Evolutionary conservation across 1,284 basidiomycete genomes (phyloP).

Genomic region (Marasmius fiardii): DNA sequence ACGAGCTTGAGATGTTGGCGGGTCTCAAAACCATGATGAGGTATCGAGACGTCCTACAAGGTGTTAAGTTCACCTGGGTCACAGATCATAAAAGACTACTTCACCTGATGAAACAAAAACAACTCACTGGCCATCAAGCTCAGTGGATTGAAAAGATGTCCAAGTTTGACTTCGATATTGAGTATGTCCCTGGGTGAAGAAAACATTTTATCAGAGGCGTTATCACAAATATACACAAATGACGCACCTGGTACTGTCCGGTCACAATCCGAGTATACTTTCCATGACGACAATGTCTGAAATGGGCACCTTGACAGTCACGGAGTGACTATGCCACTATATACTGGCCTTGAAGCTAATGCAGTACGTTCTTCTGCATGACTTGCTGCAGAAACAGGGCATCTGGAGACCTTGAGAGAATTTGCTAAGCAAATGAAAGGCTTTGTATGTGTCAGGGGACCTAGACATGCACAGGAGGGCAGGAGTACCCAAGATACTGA

Average conservation of each 20-base stretch:
- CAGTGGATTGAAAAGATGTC: background rate
- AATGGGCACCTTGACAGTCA: background rate
- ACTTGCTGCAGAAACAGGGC: too few relatives aligned
- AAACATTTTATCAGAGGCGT: background rate
- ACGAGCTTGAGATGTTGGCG: constrained; percentile 27
- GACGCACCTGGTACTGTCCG: constrained; percentile 1
- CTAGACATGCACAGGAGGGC: constrained; percentile 3
- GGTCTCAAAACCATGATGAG: constrained; percentile 24
- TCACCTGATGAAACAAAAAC: constrained; percentile 26
- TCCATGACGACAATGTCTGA: background rate
- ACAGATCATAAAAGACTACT: constrained; percentile 29
- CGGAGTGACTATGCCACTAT: background rate
- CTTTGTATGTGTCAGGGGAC: background rate
- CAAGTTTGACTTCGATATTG: background rate
- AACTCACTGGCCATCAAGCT: background rate
- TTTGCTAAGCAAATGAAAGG: background rate
- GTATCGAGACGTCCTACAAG: constrained; percentile 21
- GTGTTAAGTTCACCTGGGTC: constrained; percentile 22
- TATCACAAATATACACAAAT: background rate
- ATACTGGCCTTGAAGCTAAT: too few relatives aligned
- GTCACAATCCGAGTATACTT: background rate
- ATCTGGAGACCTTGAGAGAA: background rate
- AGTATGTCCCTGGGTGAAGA: background rate
- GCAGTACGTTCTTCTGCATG: background rate
- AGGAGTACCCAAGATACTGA: background rate